Conservation (phyloP, 2,329 filamentous ascomycete species). For the Neocatenulostroma microsporum region DNA sequence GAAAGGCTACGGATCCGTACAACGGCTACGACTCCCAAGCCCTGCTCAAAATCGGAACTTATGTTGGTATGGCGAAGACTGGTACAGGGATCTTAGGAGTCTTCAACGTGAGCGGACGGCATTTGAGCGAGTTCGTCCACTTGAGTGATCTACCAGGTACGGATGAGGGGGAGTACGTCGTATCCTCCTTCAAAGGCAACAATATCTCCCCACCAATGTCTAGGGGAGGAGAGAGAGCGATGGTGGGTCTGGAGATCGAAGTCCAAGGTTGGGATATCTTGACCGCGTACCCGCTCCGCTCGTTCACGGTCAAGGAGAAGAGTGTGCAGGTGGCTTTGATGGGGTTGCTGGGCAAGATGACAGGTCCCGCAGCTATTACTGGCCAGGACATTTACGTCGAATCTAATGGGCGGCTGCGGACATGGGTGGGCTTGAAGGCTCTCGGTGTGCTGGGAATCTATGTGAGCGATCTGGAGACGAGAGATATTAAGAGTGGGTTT, state of each 20-base stretch:
- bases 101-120: constrained; percentile 67
- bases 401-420: constrained; percentile 53
- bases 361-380: constrained; percentile 69
- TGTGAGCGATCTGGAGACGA: constrained; percentile 58
- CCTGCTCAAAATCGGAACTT: constrained; percentile 71
- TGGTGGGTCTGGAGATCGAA: constrained; percentile 57
- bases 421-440: constrained; percentile 69
- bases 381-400: constrained; percentile 52
- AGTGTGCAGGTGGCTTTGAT: constrained; percentile 57
- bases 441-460: constrained; percentile 72
- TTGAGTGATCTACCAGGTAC: constrained; percentile 68
- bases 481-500: constrained; percentile 29
- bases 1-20: constrained; percentile 66
- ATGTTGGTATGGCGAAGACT: constrained; percentile 58
- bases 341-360: constrained; percentile 82
- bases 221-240: constrained; percentile 27
- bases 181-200: constrained; percentile 64
- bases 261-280: constrained; percentile 71
- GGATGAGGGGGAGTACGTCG: constrained; percentile 55
- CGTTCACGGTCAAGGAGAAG: constrained; percentile 41
- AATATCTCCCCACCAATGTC: constrained; percentile 49
- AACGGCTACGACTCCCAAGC: constrained; percentile 64
- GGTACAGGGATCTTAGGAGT: constrained; percentile 72
- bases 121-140: constrained; percentile 61
- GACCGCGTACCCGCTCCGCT: constrained; percentile 59